Evolutionary conservation across 192 early-diverging fungal genomes (phyloP).

Genomic region (Coemansia sp.): DNA sequence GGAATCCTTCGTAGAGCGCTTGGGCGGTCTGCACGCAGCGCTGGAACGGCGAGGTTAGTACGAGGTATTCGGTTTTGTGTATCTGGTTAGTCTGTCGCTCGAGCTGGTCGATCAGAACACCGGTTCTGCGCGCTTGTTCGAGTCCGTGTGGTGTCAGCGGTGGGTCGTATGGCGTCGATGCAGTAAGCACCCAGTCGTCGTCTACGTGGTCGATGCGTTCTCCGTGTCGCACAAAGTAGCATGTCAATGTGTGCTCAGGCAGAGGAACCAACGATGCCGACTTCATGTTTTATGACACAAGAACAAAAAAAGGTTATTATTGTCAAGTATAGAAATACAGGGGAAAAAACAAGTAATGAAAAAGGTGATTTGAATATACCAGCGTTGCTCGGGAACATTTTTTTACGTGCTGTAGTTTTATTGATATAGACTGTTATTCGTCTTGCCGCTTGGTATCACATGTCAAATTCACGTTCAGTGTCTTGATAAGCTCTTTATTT

Average conservation of each 20-base stretch:
- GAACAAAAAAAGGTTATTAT: too few relatives aligned
- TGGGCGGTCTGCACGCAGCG: constrained; percentile 48
- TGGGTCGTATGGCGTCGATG: constrained; percentile 39
- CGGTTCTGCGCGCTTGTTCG: constrained; percentile 29
- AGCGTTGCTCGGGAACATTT: too few relatives aligned
- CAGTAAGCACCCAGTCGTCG: constrained; percentile 26
- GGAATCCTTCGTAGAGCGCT: constrained; percentile 27
- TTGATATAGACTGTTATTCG: too few relatives aligned
- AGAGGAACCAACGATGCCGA: constrained; percentile 4
- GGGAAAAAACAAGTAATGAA: neutral
- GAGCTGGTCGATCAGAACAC: constrained; percentile 27
- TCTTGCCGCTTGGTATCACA: too few relatives aligned
- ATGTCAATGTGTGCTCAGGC: constrained; percentile 26
- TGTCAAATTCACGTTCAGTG: too few relatives aligned
- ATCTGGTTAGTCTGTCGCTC: constrained; percentile 8
- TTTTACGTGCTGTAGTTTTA: too few relatives aligned
- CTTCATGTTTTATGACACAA: too few relatives aligned
- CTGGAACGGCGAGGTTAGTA: constrained; percentile 47
- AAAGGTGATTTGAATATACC: neutral
- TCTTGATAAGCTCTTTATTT: too few relatives aligned
- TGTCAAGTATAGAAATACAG: too few relatives aligned
- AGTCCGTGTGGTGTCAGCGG: constrained; percentile 38
- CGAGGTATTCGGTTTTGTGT: constrained; percentile 17
- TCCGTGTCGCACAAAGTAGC: constrained; percentile 49
- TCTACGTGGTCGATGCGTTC: constrained; percentile 54